Percentiles rank a stretch among this genome's conserved stretches.
Conservation (phyloP, 2,329 filamentous ascomycete genomes). For the Rugonectria rugulosa region DNA sequence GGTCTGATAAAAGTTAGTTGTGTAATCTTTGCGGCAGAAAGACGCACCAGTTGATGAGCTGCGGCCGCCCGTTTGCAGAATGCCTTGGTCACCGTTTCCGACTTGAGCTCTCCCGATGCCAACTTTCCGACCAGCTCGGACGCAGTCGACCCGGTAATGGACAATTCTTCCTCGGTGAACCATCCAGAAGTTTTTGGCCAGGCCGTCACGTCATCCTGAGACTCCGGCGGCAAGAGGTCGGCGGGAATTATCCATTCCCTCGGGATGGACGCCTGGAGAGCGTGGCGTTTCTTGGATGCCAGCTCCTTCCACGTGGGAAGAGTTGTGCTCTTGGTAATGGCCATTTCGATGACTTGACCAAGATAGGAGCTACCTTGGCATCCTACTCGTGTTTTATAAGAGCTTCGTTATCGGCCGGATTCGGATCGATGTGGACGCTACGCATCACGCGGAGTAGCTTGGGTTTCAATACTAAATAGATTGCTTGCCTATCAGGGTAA, state of each 20-base stretch:
- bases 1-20: conserved; percentile 37
- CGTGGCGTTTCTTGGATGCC: conserved; percentile 25
- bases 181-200: conserved; percentile 66
- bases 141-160: conserved; percentile 56
- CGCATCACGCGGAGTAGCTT: not conserved
- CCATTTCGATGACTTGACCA: not conserved
- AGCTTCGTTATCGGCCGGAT: too few relatives aligned
- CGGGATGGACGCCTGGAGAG: conserved; percentile 56
- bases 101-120: conserved; percentile 44
- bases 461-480: conserved; percentile 19
- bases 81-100: conserved; percentile 53
- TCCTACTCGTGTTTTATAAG: not conserved
- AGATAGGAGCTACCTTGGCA: not conserved
- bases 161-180: conserved; percentile 59
- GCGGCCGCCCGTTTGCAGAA: conserved; percentile 63
- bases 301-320: conserved; percentile 27
- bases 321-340: conserved; percentile 13
- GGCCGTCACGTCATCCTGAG: conserved; percentile 57
- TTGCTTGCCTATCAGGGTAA: conserved; percentile 36
- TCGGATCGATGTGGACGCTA: not conserved
- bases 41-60: conserved; percentile 58
- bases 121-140: conserved; percentile 46
- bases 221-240: conserved; percentile 59
- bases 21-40: not conserved
- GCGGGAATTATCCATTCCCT: conserved; percentile 63